Percentiles rank a stretch among this genome's conserved stretches.
These are phyloP conservation scores for Fomitopsis betulina DNA, from an alignment of 1,284 basidiomycete genomes.

Conservation along the genomic window DNA sequence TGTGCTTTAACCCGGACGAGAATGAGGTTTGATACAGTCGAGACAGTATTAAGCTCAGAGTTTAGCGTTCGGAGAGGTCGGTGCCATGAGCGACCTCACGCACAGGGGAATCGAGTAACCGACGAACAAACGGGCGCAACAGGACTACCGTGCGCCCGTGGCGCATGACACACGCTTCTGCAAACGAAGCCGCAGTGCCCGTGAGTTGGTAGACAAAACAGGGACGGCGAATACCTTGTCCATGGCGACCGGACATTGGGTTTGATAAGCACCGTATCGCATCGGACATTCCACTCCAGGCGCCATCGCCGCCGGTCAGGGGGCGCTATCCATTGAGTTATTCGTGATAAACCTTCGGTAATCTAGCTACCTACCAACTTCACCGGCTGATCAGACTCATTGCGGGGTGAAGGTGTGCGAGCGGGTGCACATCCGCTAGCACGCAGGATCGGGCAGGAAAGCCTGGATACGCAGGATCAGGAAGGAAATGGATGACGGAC, in stretches of 20 bases:
- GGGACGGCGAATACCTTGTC: background rate
- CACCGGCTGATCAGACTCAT: background rate
- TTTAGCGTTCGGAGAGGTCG: background rate
- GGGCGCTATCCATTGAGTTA: too few species aligned
- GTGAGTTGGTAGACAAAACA: background rate
- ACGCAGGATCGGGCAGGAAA: too few species aligned
- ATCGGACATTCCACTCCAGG: background rate
- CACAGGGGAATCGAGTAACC: background rate
- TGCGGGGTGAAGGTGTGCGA: too few species aligned
- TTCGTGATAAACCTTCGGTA: too few species aligned
- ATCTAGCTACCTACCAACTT: background rate
- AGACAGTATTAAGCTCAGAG: background rate
- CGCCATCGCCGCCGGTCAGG: background rate
- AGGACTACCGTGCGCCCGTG: background rate
- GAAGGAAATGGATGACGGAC: too few species aligned
- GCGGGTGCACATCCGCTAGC: too few species aligned
- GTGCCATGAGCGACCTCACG: background rate
- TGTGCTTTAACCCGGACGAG: background rate
- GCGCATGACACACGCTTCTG: background rate
- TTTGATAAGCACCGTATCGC: background rate
- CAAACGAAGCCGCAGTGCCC: background rate
- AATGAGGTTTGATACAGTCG: background rate
- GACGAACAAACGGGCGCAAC: background rate
- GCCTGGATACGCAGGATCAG: too few species aligned
- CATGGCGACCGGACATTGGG: background rate